phyloP scores from a whole-genome alignment of 768 basidiomycete species.

The Suillus discolor region DNA sequence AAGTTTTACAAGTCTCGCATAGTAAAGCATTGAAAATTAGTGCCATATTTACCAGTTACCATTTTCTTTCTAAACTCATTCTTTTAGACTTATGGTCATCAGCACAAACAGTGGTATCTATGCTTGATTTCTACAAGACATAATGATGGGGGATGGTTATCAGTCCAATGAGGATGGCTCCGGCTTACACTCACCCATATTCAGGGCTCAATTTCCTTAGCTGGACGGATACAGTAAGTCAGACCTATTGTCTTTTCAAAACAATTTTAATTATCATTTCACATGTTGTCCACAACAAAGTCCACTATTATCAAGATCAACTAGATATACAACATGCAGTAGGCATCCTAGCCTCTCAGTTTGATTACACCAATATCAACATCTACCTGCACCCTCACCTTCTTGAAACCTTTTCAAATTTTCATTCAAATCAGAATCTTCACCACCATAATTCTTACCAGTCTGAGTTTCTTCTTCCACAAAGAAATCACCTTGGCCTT shows the following conservation, averaged over 20 bases:
- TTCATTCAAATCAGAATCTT: constrained; percentile 33
- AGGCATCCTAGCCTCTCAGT: constrained; percentile 51
- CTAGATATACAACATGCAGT: constrained; percentile 50
- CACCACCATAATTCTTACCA: constrained; percentile 40
- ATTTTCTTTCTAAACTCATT: constrained; percentile 25
- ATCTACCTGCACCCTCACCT: constrained; percentile 43
- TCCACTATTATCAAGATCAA: constrained; percentile 58
- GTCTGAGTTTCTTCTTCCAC: constrained; percentile 41
- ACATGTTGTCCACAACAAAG: constrained; percentile 57
- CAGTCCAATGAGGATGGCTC: constrained; percentile 79
- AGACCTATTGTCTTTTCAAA: constrained; percentile 43
- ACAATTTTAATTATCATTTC: constrained; percentile 37
- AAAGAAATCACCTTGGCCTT: constrained; percentile 50
- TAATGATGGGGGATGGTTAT: constrained; percentile 62
- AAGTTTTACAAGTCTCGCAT: constrained; percentile 40
- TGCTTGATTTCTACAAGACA: constrained; percentile 52
- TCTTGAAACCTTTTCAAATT: constrained; percentile 46
- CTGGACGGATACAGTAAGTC: constrained; percentile 54
- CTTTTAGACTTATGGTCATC: constrained; percentile 52
- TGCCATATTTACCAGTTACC: constrained; percentile 24
- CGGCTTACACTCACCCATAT: constrained; percentile 73
- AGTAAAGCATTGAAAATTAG: constrained; percentile 40
- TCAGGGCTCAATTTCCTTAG: constrained; percentile 49
- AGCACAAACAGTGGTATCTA: constrained; percentile 56
- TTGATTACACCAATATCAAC: constrained; percentile 46